A percentile compares a stretch with the other conserved stretches of the same genome.
Evolutionary conservation across 148 eudicot genomes (phyloP).

Genomic region (Cornus suecica): DNA sequence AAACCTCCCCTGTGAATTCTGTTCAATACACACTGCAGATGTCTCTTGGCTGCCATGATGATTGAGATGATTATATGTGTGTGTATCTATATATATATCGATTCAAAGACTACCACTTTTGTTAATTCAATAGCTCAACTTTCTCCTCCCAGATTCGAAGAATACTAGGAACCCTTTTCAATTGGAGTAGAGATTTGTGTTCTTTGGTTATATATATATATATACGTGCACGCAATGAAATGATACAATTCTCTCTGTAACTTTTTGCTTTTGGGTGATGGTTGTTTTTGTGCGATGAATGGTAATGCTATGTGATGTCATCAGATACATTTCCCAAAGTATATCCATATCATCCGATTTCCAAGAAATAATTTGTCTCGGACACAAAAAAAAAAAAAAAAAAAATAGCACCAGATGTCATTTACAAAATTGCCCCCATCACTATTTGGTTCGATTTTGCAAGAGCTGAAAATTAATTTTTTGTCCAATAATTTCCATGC

Average conservation of each 20-base stretch:
- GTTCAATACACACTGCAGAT: slow-evolving; percentile 23
- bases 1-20: slow-evolving; percentile 17
- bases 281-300: not conserved
- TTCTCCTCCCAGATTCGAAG: not conserved
- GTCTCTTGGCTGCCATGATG: slow-evolving; percentile 41
- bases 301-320: not conserved
- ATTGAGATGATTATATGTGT: not conserved
- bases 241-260: not conserved
- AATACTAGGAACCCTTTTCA: not conserved
- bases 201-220: not conserved
- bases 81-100: too few species aligned
- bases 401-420: too few species aligned
- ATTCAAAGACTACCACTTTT: not conserved
- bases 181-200: not conserved
- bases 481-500: too few species aligned
- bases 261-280: not conserved
- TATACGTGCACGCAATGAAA: too few species aligned
- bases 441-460: too few species aligned
- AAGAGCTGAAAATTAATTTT: too few species aligned
- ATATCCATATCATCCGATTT: not conserved
- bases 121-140: not conserved
- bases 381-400: too few species aligned
- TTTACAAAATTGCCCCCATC: too few species aligned
- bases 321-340: not conserved
- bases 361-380: not conserved